Evolutionary conservation across 352 stramenopile genomes (phyloP).

Genomic region (Hyaloperonospora arabidopsidis): DNA sequence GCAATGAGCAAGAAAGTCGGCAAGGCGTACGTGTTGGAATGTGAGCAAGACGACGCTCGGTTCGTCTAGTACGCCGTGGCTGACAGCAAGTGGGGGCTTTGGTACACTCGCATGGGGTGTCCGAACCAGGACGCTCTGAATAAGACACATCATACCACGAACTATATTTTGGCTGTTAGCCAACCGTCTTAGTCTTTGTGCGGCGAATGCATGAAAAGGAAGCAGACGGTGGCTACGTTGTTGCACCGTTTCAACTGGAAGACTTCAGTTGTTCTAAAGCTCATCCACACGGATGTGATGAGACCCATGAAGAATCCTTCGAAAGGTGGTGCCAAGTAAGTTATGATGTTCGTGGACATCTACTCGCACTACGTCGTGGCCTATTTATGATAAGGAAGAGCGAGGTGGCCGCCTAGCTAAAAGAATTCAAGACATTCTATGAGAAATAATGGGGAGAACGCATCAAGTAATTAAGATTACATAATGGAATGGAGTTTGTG

Average conservation of each 20-base stretch:
- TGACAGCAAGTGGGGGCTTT: conserved; percentile 17
- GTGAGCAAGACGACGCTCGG: conserved; percentile 5
- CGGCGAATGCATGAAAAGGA: conserved; percentile 15
- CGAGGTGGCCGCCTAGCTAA: conserved; percentile 11
- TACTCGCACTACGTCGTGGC: conserved; percentile 10
- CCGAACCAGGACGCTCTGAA: neutral
- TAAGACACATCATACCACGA: conserved; percentile 10
- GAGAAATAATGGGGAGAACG: conserved; percentile 19
- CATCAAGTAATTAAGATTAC: conserved; percentile 15
- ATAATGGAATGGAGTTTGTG: conserved; percentile 25
- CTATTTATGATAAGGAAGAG: conserved; percentile 19
- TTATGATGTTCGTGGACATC: conserved; percentile 11
- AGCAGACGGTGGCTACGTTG: conserved; percentile 5
- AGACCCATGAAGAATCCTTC: conserved; percentile 12
- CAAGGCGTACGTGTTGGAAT: conserved; percentile 11
- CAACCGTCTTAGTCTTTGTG: neutral
- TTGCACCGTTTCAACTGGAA: neutral
- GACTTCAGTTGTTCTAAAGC: conserved; percentile 9
- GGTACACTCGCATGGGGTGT: conserved; percentile 8
- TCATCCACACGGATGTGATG: conserved; percentile 9
- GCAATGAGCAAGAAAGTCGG: neutral
- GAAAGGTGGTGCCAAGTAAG: neutral
- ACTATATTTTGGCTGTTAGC: neutral
- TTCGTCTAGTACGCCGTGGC: conserved; percentile 7
- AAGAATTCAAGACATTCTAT: conserved; percentile 9